A percentile compares a stretch with the other conserved stretches of the same genome.
phyloP scores from a whole-genome alignment of 169 alveolate species.

The Besnoitia besnoiti region DNA sequence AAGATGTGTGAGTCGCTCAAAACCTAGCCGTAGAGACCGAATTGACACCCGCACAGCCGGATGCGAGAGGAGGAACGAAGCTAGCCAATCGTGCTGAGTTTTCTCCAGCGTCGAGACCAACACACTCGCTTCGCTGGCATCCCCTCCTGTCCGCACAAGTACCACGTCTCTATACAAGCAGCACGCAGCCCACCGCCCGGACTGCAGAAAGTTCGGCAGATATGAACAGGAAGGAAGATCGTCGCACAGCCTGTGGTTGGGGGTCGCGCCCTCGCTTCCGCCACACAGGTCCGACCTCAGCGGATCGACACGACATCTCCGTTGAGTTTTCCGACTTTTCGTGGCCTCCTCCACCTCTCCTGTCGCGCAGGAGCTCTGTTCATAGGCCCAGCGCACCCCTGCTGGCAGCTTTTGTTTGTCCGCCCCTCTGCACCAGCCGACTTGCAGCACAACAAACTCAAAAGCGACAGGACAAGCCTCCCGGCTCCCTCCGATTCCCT shows the following conservation, averaged over 20 bases:
- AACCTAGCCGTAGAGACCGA: slow-evolving; percentile 12
- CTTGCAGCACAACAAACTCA: background rate
- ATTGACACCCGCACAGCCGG: background rate
- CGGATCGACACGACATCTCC: background rate
- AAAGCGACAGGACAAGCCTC: background rate
- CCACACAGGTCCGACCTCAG: background rate
- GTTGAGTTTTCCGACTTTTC: background rate
- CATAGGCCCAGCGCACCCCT: background rate
- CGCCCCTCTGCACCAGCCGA: background rate
- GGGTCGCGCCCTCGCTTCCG: background rate
- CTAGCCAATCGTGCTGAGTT: slow-evolving; percentile 6
- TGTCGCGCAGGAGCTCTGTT: too few relatives aligned
- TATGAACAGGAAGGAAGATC: background rate
- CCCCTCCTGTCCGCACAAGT: background rate
- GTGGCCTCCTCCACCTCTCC: background rate
- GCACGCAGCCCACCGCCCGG: slow-evolving; percentile 22
- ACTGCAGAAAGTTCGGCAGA: background rate
- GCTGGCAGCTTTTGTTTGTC: background rate
- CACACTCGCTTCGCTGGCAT: background rate
- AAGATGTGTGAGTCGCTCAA: background rate
- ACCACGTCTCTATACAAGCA: background rate
- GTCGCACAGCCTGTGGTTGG: background rate
- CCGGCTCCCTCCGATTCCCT: background rate
- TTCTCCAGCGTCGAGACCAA: slow-evolving; percentile 10
- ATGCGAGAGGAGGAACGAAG: background rate